Conservation (phyloP, 352 stramenopile species). For the Plasmopara viticola region DNA sequence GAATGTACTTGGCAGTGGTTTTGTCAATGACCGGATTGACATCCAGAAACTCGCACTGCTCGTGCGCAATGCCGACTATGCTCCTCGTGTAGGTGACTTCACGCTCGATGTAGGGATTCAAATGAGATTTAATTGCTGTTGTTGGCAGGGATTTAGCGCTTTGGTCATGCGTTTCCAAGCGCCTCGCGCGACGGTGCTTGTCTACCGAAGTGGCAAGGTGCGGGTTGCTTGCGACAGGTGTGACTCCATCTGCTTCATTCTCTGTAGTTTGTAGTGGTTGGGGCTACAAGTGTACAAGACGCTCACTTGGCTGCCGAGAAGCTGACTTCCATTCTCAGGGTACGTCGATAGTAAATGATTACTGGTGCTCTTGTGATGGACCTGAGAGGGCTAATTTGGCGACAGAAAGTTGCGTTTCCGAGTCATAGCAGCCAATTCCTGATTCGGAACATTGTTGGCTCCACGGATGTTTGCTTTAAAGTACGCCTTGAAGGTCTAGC, state of each 20-base stretch:
- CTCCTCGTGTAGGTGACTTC: slow-evolving; percentile 29
- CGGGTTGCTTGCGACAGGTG: background rate
- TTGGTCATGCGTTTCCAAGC: slow-evolving; percentile 58
- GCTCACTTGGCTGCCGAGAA: slow-evolving; percentile 46
- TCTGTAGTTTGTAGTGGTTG: slow-evolving; percentile 58
- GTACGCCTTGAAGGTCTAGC: slow-evolving; percentile 69
- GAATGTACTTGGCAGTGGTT: slow-evolving; percentile 59
- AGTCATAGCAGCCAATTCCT: slow-evolving; percentile 36
- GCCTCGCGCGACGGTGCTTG: slow-evolving; percentile 46
- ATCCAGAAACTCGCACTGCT: slow-evolving; percentile 56
- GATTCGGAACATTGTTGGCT: slow-evolving; percentile 85
- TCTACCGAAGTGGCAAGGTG: slow-evolving; percentile 69
- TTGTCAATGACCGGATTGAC: slow-evolving; percentile 46
- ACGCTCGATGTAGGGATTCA: too few species aligned
- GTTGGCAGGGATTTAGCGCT: slow-evolving; percentile 47
- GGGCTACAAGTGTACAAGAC: slow-evolving; percentile 33
- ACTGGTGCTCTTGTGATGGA: background rate
- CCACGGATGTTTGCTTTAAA: slow-evolving; percentile 88
- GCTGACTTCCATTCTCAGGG: slow-evolving; percentile 51
- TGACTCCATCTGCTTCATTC: background rate
- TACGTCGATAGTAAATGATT: slow-evolving; percentile 6
- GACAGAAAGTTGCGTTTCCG: slow-evolving; percentile 56
- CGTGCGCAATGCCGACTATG: slow-evolving; percentile 70
- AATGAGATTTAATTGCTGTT: background rate
- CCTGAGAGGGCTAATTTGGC: background rate